Evolutionary conservation across 2,329 filamentous ascomycete genomes (phyloP).

Genomic region (Fusarium cyanostomum): DNA sequence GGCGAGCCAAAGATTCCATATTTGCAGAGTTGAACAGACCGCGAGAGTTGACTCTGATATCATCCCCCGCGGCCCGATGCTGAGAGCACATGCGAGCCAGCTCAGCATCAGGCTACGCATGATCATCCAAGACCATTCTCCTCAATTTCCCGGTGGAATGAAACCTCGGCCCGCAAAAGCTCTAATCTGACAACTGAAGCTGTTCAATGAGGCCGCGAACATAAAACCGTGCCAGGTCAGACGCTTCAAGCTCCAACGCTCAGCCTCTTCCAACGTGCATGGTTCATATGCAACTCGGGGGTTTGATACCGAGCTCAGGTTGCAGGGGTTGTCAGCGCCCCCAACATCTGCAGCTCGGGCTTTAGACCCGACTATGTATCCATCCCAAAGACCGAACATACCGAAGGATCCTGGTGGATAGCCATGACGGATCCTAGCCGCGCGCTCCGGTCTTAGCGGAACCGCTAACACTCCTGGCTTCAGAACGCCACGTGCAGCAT

Average conservation of each 20-base stretch:
- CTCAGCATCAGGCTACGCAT: not conserved
- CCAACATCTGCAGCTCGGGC: conserved; percentile 1
- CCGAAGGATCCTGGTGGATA: too few species aligned
- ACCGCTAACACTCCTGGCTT: too few species aligned
- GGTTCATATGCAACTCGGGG: conserved; percentile 17
- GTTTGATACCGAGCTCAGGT: conserved; percentile 6
- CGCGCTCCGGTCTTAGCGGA: too few species aligned
- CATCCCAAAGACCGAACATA: not conserved
- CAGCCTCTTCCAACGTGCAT: not conserved
- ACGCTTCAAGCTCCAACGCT: not conserved
- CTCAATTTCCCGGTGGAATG: not conserved
- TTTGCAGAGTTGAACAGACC: not conserved
- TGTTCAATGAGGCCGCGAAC: not conserved
- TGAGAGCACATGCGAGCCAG: not conserved
- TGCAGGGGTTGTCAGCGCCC: not conserved
- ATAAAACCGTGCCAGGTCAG: not conserved
- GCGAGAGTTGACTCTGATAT: not conserved
- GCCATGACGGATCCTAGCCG: too few species aligned
- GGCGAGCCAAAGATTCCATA: not conserved
- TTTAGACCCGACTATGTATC: conserved; percentile 1
- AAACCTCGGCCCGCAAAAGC: not conserved
- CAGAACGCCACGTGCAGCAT: not conserved
- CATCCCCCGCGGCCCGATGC: not conserved
- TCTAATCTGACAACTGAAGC: not conserved
- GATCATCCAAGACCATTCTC: not conserved